Conservation (phyloP, 805 yeast species). For the Yamadazyma nakazawae region DNA sequence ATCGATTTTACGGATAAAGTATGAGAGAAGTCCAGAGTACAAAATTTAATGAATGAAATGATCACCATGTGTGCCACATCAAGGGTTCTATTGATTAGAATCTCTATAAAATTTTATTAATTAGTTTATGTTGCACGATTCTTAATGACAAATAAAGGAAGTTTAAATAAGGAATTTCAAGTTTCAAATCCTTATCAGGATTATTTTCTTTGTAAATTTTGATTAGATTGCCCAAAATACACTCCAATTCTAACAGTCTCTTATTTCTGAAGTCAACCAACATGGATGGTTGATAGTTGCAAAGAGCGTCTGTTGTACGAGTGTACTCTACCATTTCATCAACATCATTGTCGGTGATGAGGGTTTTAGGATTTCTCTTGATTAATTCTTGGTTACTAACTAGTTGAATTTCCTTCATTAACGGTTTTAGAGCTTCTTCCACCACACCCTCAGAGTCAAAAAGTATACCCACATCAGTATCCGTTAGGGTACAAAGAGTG, state of each 20-base stretch:
- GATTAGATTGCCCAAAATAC: constrained; percentile 61
- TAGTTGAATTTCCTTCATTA: constrained; percentile 20
- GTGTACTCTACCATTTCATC: constrained; percentile 15
- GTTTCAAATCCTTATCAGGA: constrained; percentile 8
- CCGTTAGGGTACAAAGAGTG: constrained; percentile 40
- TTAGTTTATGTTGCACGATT: constrained; percentile 15
- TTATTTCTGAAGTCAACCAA: constrained; percentile 62
- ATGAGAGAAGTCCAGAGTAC: not conserved
- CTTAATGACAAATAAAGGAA: constrained; percentile 21
- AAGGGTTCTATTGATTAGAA: not conserved
- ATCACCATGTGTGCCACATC: not conserved
- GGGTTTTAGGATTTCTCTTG: constrained; percentile 5
- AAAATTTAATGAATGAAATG: not conserved
- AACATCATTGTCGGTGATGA: constrained; percentile 17
- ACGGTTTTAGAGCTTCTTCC: constrained; percentile 17
- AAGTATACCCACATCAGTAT: constrained; percentile 29
- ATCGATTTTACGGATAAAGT: constrained; percentile 9
- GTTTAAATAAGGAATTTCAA: constrained; percentile 21
- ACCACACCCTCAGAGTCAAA: constrained; percentile 31
- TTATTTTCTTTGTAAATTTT: constrained; percentile 17
- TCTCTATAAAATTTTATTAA: not conserved
- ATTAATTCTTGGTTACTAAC: constrained; percentile 23
- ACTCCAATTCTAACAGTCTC: constrained; percentile 69
- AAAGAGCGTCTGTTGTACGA: constrained; percentile 44
- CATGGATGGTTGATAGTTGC: constrained; percentile 70